These are phyloP conservation scores for Coemansia sp. DNA, from an alignment of 192 early-diverging fungal species.

Conservation along the genomic window DNA sequence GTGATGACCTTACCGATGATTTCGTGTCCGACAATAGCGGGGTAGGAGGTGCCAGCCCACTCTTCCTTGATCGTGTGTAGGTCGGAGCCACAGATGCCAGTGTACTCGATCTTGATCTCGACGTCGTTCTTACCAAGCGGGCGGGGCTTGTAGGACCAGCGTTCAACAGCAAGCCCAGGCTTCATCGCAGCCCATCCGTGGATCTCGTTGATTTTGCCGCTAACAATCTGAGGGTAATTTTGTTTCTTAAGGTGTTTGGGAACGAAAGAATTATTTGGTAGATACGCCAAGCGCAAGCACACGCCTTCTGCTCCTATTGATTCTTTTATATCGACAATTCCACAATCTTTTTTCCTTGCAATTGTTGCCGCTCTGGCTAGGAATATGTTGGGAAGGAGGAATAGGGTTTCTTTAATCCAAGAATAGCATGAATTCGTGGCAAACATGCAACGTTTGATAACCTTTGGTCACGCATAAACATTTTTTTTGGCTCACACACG, in stretches of 20 bases:
- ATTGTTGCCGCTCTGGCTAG: too few species aligned
- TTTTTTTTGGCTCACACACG: too few species aligned
- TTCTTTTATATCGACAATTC: too few species aligned
- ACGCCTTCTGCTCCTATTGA: too few species aligned
- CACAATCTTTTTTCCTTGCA: too few species aligned
- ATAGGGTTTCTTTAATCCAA: too few species aligned
- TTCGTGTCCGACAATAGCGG: slow-evolving; percentile 69
- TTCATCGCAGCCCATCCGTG: slow-evolving; percentile 52
- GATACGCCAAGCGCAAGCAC: neutral
- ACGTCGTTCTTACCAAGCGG: slow-evolving; percentile 64
- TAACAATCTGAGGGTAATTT: slow-evolving; percentile 8
- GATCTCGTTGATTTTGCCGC: slow-evolving; percentile 50
- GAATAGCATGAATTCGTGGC: too few species aligned
- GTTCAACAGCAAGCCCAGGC: slow-evolving; percentile 34
- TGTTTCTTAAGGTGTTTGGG: neutral
- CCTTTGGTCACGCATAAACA: too few species aligned
- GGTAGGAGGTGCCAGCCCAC: slow-evolving; percentile 55
- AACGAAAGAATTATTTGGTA: slow-evolving; percentile 1
- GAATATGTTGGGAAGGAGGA: too few species aligned
- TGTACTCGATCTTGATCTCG: slow-evolving; percentile 74
- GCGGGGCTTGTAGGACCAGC: slow-evolving; percentile 60
- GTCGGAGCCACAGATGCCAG: slow-evolving; percentile 80
- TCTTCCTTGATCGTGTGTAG: slow-evolving; percentile 69
- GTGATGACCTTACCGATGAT: slow-evolving; percentile 65
- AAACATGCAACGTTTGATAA: too few species aligned